Evolutionary conservation across 2,329 filamentous ascomycete species (phyloP).

Genomic region (Cladophialophora immunda): DNA sequence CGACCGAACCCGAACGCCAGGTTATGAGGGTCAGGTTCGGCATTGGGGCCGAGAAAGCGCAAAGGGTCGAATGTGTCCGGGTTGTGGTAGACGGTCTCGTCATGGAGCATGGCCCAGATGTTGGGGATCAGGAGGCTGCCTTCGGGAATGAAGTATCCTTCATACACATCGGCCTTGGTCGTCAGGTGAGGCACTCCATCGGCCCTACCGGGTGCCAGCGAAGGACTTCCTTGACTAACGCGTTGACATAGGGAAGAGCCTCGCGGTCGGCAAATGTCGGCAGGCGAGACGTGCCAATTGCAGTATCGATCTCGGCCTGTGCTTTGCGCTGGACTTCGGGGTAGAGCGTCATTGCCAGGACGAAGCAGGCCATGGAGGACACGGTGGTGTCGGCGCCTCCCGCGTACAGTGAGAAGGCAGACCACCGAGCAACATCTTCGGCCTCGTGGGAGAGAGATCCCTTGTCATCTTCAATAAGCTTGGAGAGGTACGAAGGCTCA

Average conservation of each 20-base stretch:
- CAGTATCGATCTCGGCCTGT: conserved; percentile 56
- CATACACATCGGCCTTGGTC: conserved; percentile 57
- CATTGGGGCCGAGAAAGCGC: conserved; percentile 48
- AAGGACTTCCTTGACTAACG: conserved; percentile 50
- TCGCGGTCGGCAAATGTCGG: conserved; percentile 50
- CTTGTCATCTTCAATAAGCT: conserved; percentile 49
- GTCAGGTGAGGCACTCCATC: conserved; percentile 46
- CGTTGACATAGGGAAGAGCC: conserved; percentile 49
- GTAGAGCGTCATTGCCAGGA: conserved; percentile 63
- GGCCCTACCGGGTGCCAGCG: conserved; percentile 49
- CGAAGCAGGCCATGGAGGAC: conserved; percentile 53
- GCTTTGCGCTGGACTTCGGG: conserved; percentile 57
- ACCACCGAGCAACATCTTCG: conserved; percentile 52
- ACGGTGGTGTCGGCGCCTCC: conserved; percentile 57
- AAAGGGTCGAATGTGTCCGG: conserved; percentile 54
- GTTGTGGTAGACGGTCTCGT: conserved; percentile 50
- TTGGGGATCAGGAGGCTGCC: conserved; percentile 47
- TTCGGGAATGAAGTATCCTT: conserved; percentile 60
- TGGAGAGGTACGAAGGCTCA: conserved; percentile 52
- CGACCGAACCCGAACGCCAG: conserved; percentile 66
- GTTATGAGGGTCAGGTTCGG: conserved; percentile 55
- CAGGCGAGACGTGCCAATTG: conserved; percentile 48
- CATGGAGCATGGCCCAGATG: conserved; percentile 40
- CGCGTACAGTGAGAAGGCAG: conserved; percentile 52
- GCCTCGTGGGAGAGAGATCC: conserved; percentile 44